phyloP scores from a whole-genome alignment of 2,329 filamentous ascomycete species.

The Neocatenulostroma microsporum region DNA sequence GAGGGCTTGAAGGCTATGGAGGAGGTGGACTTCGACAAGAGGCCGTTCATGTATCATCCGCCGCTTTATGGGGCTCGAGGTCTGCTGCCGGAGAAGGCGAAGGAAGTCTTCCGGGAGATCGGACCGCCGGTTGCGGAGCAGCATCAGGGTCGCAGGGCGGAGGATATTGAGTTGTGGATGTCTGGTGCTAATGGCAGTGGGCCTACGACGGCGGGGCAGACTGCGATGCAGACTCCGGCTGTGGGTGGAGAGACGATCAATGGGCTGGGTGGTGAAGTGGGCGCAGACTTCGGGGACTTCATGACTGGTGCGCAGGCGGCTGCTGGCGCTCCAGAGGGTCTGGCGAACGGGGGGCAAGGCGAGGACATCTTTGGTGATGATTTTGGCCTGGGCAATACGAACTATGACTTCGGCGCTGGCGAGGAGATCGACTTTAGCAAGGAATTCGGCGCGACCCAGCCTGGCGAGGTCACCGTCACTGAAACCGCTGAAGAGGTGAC shows the following conservation, averaged over 20 bases:
- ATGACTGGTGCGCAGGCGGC: too few species aligned
- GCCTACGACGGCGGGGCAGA: too few species aligned
- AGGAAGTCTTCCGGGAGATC: slow-evolving; percentile 4
- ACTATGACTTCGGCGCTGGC: background rate
- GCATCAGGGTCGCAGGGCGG: background rate
- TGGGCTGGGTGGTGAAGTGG: too few species aligned
- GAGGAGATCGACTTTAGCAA: background rate
- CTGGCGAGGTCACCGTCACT: too few species aligned
- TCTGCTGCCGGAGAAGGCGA: slow-evolving; percentile 8
- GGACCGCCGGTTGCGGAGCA: slow-evolving; percentile 2
- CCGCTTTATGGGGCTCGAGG: slow-evolving; percentile 15
- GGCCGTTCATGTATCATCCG: slow-evolving; percentile 17
- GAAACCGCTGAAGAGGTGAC: too few species aligned
- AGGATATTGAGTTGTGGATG: slow-evolving; percentile 10
- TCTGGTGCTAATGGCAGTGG: slow-evolving; percentile 5
- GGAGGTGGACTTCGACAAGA: slow-evolving; percentile 8
- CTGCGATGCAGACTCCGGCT: too few species aligned
- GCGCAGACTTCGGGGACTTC: too few species aligned
- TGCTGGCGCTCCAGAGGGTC: too few species aligned
- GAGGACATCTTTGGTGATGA: background rate
- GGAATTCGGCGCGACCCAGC: too few species aligned
- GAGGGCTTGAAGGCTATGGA: background rate
- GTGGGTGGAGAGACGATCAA: too few species aligned
- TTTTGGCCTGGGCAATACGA: background rate
- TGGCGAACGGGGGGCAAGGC: too few species aligned